Evolutionary conservation across 164 flowering plant genomes (phyloP), one percentile per base, ranked within the genome.

Genomic region (Macadamia tetraphylla): DNA sequence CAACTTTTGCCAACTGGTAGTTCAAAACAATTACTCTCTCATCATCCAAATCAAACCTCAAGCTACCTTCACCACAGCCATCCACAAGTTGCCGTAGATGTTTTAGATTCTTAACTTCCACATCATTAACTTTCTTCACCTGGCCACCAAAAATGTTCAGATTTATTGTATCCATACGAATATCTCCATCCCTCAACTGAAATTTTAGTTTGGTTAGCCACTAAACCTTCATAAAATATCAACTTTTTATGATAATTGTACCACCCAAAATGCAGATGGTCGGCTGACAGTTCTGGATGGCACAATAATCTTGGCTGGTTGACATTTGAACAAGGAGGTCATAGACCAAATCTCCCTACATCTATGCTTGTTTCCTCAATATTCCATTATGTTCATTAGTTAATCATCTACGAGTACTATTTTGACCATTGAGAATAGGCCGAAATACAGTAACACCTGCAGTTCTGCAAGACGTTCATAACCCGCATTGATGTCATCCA

Each of bases 401-500:
- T 23, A 40, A 57, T 31, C n/a, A 29, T 58, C 18, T 23, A 6
- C 42, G 18, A 42, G 15, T 60, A 43, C n/a, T 30, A 9, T 35
- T 32, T 2, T 23, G 43, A 43, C 62, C 40, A 17, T 10, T 10
- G 10, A 30, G n/a, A 15, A 43, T 9, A 61, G 23, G 23, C 48
- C 4, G 14, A 64, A 59, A 10, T 15, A 70, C 51, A 17, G 18
- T 14, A 63, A 69, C 70, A 93, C 97, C 91, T 91, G 98, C 64
- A 89, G 68, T 63, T 94, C 98, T 42, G 93, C 86, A 60, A 94
- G 86, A 62, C 96, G 89, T 78, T 94, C 98, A 67, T 88, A 94
- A 29, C 98, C 97, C 4, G 89, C 80, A 76, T 91, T 94, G 72
- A 91, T 82, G 67, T 94, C 98, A 82, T 94, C 98, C 89, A 94